phyloP scores from a whole-genome alignment of 768 basidiomycete species.

The Trametopsis cervina region DNA sequence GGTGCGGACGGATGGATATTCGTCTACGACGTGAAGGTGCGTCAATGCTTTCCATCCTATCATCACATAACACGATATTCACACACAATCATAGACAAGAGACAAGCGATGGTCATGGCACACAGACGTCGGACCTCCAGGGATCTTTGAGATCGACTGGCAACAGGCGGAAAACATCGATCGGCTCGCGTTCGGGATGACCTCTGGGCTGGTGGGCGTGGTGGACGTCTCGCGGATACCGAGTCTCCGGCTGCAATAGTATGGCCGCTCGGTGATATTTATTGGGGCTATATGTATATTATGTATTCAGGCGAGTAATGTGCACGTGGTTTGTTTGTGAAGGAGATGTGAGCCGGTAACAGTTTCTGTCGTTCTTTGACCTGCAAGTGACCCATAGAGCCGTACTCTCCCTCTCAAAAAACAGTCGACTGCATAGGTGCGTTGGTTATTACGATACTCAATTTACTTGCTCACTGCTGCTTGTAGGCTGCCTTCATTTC shows the following conservation, averaged over 20 bases:
- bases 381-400: too few species aligned
- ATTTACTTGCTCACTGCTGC: too few species aligned
- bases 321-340: too few species aligned
- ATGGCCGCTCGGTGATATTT: neutral
- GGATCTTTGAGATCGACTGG: constrained; percentile 77
- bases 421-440: too few species aligned
- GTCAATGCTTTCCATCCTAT: constrained; percentile 14
- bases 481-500: too few species aligned
- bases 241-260: constrained; percentile 15
- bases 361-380: too few species aligned
- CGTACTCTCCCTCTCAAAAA: too few species aligned
- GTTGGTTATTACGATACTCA: too few species aligned
- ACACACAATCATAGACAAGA: constrained; percentile 23
- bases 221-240: constrained; percentile 52
- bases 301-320: neutral
- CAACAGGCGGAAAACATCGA: constrained; percentile 46
- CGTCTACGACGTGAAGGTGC: constrained; percentile 63
- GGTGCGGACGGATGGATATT: constrained; percentile 73
- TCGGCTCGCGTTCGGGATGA: constrained; percentile 64
- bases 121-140: constrained; percentile 47
- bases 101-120: constrained; percentile 61
- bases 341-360: too few species aligned
- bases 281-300: neutral
- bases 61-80: neutral
- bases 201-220: constrained; percentile 60